These are phyloP conservation scores for Penicillium antarcticum DNA, from an alignment of 495 filamentous ascomycete genomes.

Conservation along the genomic window DNA sequence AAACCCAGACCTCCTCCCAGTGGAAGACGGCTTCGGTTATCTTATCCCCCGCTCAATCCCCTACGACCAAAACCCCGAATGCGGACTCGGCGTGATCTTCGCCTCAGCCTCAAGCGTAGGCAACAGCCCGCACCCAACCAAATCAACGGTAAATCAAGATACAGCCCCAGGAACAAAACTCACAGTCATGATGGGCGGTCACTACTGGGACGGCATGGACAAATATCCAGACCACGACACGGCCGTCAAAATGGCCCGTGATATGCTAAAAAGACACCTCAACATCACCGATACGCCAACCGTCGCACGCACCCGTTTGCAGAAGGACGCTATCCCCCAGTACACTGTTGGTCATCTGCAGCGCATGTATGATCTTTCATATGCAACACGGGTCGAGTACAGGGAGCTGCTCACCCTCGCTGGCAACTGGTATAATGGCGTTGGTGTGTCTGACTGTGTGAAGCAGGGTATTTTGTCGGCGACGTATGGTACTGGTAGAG, in stretches of 20 bases:
- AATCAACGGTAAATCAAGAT: slow-evolving; percentile 41
- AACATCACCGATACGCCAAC: slow-evolving; percentile 58
- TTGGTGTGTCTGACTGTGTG: slow-evolving; percentile 66
- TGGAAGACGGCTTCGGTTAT: slow-evolving; percentile 77
- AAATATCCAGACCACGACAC: slow-evolving; percentile 58
- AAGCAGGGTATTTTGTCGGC: slow-evolving; percentile 38
- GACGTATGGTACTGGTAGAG: slow-evolving; percentile 28
- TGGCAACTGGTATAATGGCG: slow-evolving; percentile 69
- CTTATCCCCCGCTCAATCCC: slow-evolving; percentile 74
- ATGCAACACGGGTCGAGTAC: slow-evolving; percentile 54
- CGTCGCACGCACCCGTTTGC: slow-evolving; percentile 56
- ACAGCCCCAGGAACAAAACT: slow-evolving; percentile 71
- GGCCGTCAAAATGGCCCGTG: slow-evolving; percentile 63
- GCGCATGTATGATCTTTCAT: slow-evolving; percentile 57
- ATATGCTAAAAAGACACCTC: slow-evolving; percentile 69
- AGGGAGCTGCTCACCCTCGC: slow-evolving; percentile 66
- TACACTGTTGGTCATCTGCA: slow-evolving; percentile 73
- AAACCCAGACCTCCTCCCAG: slow-evolving; percentile 57
- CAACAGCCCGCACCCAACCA: neutral
- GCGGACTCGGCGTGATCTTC: slow-evolving; percentile 86
- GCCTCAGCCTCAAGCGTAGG: slow-evolving; percentile 62
- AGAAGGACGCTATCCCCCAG: slow-evolving; percentile 83
- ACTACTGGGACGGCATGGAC: slow-evolving; percentile 72
- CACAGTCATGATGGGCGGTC: slow-evolving; percentile 93
- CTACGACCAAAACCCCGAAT: slow-evolving; percentile 72